Base-by-base conservation (phyloP, 129 eudicot genomes). In the Flaveria sonorensis region DNA sequence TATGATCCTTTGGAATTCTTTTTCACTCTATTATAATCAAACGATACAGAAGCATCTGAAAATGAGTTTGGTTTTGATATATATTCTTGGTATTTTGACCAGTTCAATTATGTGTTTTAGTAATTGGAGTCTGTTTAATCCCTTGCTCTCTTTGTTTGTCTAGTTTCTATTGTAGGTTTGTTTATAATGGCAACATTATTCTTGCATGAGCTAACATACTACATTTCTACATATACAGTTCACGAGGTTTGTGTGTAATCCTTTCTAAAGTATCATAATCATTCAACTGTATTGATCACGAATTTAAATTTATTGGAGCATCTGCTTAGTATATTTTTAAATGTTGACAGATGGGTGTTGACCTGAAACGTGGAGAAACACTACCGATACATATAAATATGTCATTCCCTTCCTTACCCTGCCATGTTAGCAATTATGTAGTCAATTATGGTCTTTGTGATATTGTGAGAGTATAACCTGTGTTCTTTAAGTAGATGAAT, bases 391-490 rank as follows among this genome's bases (percentile, higher is more conserved):
- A 95, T 78, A 89, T 95, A 71, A 95, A 95, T 79, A 88, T 95
- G 89, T 87, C 97, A 74, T 95, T 95, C 61, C 99, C 99, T 52
- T 88, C 99, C 66, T 85, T 95, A 73, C 99, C 99, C 10, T 95
- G 99, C 85, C 95, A 89, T 80, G 97, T 91, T 56, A 79, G 89
- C 65, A 64, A 76, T 63, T 71, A 59, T 52, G 48, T 32, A 40
- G 30, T 62, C 80, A 68, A 30, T 21, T 18, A 84, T 82, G 82
- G 50, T 45, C 43, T 74, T 60, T 32, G 46, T 73, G n/a, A 47
- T 74, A 10, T 18, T 52, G 71, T 59, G 11, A 48, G 7, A 45
- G 60, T 55, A 10, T 70, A 59, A 24, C 15, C 32, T 5, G n/a
- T 67, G 10, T 26, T 40, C 15, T 26, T 62, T 55, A 40, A 26